Evolutionary conservation across 2,329 filamentous ascomycete genomes (phyloP).

Genomic region (Simplicillium aogashimaense): DNA sequence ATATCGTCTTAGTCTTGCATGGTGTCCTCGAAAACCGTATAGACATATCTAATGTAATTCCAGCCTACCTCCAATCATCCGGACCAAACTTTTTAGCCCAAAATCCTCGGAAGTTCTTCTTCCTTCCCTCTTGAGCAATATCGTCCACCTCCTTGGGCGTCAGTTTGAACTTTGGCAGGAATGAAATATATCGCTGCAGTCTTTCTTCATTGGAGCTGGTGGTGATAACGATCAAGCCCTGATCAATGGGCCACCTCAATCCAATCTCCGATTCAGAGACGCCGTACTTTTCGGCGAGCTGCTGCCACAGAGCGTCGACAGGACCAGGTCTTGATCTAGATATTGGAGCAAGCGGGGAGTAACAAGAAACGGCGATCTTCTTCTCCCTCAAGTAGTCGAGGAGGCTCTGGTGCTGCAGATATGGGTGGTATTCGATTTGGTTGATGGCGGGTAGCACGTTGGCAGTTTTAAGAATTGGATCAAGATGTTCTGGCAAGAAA

Average conservation of each 20-base stretch:
- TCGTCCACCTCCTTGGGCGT: constrained; percentile 47
- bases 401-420: constrained; percentile 55
- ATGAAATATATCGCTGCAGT: constrained; percentile 43
- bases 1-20: no score
- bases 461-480: constrained; percentile 47
- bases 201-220: constrained; percentile 50
- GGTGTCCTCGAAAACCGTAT: no score
- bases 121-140: constrained; percentile 42
- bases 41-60: no score
- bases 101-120: constrained; percentile 53
- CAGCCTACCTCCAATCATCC: constrained; percentile 31
- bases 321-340: constrained; percentile 39
- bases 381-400: constrained; percentile 47
- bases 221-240: constrained; percentile 47
- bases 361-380: constrained; percentile 46
- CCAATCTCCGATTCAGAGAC: constrained; percentile 46
- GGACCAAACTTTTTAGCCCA: constrained; percentile 42
- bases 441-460: constrained; percentile 59
- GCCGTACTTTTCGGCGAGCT: constrained; percentile 47
- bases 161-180: constrained; percentile 45
- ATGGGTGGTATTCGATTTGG: constrained; percentile 75
- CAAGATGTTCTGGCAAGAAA: constrained; percentile 49
- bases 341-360: constrained; percentile 43
- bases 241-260: constrained; percentile 50
- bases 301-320: constrained; percentile 38